Evolutionary conservation across 768 basidiomycete genomes (phyloP).

Genomic region (Myochromella boudieri): DNA sequence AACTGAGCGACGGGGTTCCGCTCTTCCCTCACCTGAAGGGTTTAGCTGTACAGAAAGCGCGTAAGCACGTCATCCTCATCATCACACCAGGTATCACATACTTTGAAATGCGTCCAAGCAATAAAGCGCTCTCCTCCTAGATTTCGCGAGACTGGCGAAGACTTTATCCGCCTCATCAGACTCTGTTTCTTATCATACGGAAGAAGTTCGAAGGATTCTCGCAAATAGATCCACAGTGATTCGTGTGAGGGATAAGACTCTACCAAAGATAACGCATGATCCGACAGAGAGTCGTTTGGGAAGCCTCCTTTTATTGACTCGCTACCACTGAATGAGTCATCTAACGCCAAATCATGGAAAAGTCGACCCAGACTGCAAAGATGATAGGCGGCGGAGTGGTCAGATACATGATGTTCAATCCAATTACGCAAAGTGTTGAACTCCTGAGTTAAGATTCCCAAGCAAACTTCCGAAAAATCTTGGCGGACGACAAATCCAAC

Average conservation of each 20-base stretch:
- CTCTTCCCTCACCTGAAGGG: too few relatives aligned
- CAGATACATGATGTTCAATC: conserved; percentile 65
- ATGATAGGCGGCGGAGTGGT: conserved; percentile 65
- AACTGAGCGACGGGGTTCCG: too few relatives aligned
- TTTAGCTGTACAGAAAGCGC: too few relatives aligned
- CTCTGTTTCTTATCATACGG: not conserved
- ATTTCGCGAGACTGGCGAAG: conserved; percentile 1
- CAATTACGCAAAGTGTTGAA: conserved; percentile 39
- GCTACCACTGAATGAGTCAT: not conserved
- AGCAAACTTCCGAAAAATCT: conserved; percentile 20
- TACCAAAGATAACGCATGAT: conserved; percentile 52
- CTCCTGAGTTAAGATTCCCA: conserved; percentile 39
- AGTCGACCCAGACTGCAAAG: conserved; percentile 39
- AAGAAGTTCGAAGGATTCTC: conserved; percentile 19
- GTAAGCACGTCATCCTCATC: too few relatives aligned
- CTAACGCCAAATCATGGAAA: conserved; percentile 20
- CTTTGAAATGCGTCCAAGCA: not conserved
- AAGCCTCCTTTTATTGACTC: too few relatives aligned
- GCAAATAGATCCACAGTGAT: conserved; percentile 64
- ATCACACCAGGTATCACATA: too few relatives aligned
- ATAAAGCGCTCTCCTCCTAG: conserved; percentile 8
- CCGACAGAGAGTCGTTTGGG: conserved; percentile 18
- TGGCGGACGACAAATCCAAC: conserved; percentile 11
- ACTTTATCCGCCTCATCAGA: conserved; percentile 7
- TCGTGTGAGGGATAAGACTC: conserved; percentile 55